Evolutionary conservation across 2,329 filamentous ascomycete species (phyloP).

Genomic region (Endoconidiophora laricicola): DNA sequence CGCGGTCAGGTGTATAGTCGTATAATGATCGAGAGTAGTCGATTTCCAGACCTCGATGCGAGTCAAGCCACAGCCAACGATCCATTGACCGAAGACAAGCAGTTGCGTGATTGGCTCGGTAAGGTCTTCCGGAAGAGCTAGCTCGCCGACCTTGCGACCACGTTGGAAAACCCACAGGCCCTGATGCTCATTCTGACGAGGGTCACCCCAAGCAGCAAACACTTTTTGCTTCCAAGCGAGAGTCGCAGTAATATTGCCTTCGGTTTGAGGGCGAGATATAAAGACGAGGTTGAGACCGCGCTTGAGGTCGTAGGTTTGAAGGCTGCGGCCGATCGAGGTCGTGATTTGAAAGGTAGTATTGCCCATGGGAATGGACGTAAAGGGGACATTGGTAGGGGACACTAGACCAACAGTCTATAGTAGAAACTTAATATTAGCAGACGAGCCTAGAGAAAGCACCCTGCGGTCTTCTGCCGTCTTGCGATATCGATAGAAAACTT

Average conservation of each 20-base stretch:
- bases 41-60: slow-evolving; percentile 84
- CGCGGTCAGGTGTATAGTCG: slow-evolving; percentile 51
- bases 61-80: slow-evolving; percentile 60
- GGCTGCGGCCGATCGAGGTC: slow-evolving; percentile 73
- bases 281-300: slow-evolving; percentile 85
- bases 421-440: neutral
- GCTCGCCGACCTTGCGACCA: slow-evolving; percentile 65
- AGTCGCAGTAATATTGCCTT: slow-evolving; percentile 69
- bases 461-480: neutral
- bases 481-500: slow-evolving; percentile 22
- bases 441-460: neutral
- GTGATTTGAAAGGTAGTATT: slow-evolving; percentile 96
- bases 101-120: slow-evolving; percentile 60
- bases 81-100: slow-evolving; percentile 77
- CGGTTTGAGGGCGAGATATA: slow-evolving; percentile 79
- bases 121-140: slow-evolving; percentile 49
- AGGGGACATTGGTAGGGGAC: slow-evolving; percentile 77
- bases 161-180: slow-evolving; percentile 87
- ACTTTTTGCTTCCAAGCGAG: slow-evolving; percentile 74
- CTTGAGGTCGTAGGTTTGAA: slow-evolving; percentile 92
- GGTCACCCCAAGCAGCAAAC: slow-evolving; percentile 75
- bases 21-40: slow-evolving; percentile 72
- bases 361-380: slow-evolving; percentile 73
- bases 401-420: slow-evolving; percentile 76
- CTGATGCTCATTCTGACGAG: slow-evolving; percentile 31